Percentiles rank a stretch among this genome's conserved stretches.
phyloP scores from a whole-genome alignment of 1,284 basidiomycete genomes.

The Pholiota adiposa region DNA sequence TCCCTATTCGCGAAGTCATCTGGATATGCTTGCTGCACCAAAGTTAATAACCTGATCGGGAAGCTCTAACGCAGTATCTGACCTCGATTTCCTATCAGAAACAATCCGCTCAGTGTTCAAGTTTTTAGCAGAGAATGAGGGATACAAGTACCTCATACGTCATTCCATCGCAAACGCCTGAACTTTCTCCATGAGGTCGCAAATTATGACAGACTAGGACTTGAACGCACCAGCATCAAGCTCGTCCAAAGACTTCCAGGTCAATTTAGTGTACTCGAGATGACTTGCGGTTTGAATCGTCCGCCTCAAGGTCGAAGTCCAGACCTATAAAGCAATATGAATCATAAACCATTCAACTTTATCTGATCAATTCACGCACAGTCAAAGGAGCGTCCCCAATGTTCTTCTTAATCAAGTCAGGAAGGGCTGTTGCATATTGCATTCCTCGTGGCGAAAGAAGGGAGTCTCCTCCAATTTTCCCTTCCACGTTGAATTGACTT shows the following conservation, averaged over 20 bases:
- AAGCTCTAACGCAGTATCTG: background rate
- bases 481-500: conserved; percentile 95
- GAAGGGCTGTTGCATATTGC: conserved; percentile 87
- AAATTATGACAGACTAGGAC: conserved; percentile 3
- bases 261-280: conserved; percentile 90
- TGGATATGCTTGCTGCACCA: conserved; percentile 82
- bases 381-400: conserved; percentile 90
- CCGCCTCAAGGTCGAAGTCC: conserved; percentile 94
- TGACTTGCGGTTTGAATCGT: conserved; percentile 91
- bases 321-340: conserved; percentile 59
- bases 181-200: background rate
- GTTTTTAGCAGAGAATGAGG: conserved; percentile 5
- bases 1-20: conserved; percentile 99
- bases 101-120: background rate
- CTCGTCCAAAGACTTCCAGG: conserved; percentile 99
- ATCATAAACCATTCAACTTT: background rate
- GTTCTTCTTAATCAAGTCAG: conserved; percentile 87
- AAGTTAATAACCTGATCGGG: conserved; percentile 1
- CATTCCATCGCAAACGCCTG: conserved; percentile 98
- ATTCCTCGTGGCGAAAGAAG: conserved; percentile 84
- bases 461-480: conserved; percentile 97
- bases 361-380: conserved; percentile 45
- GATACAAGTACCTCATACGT: conserved; percentile 76
- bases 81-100: conserved; percentile 84
- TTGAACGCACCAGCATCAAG: conserved; percentile 72